phyloP scores from a whole-genome alignment of 2,329 filamentous ascomycete genomes.

The Chaetomiaceae sp. region DNA sequence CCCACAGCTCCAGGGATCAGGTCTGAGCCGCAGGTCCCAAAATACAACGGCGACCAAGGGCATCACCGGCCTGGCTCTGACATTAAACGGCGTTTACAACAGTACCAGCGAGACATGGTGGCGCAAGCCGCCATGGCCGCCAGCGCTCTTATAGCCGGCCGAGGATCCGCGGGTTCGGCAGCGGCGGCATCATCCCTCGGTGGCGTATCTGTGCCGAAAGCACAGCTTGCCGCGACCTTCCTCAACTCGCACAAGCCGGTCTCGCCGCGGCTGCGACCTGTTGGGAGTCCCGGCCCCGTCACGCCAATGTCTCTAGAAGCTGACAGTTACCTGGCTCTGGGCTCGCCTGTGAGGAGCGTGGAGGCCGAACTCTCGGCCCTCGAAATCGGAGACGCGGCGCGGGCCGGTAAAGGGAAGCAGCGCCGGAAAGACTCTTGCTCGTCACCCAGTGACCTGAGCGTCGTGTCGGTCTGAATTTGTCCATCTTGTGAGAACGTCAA shows the following conservation, averaged over 20 bases:
- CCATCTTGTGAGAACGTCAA: background rate
- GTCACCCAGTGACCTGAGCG: background rate
- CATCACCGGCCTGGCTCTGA: conserved; percentile 43
- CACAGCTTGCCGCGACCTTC: background rate
- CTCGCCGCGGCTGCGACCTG: conserved; percentile 47
- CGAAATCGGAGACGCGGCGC: conserved; percentile 31
- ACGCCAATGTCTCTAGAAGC: conserved; percentile 57
- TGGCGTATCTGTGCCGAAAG: conserved; percentile 12
- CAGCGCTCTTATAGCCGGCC: conserved; percentile 21
- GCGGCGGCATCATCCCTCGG: background rate
- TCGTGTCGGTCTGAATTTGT: conserved; percentile 5
- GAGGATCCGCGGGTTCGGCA: conserved; percentile 5
- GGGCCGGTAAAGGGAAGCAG: conserved; percentile 30
- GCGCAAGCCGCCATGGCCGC: conserved; percentile 50
- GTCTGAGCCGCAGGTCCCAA: conserved; percentile 36
- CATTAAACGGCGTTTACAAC: conserved; percentile 48
- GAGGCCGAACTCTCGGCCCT: conserved; percentile 14
- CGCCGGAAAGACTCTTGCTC: background rate
- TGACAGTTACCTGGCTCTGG: conserved; percentile 36
- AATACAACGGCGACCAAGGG: conserved; percentile 21
- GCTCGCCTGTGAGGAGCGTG: background rate
- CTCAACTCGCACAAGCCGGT: conserved; percentile 42
- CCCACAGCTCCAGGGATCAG: conserved; percentile 24
- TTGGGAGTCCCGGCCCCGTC: conserved; percentile 57
- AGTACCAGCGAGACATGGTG: conserved; percentile 60